These are phyloP conservation scores for Yarrowia divulgata DNA, from an alignment of 805 yeast species.

Conservation along the genomic window DNA sequence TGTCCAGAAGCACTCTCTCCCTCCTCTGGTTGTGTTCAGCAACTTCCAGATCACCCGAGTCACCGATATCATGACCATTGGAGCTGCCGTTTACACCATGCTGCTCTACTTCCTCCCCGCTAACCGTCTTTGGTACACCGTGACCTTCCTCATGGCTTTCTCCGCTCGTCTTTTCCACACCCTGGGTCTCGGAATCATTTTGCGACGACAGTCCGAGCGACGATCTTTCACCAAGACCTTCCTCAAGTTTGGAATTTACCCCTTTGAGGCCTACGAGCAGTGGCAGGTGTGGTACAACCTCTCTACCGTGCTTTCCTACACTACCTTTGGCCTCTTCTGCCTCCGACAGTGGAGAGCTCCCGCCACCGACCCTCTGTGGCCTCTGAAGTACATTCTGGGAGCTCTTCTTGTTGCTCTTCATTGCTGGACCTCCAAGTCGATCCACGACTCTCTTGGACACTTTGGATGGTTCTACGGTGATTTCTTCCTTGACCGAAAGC, in stretches of 20 bases:
- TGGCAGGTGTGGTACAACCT: constrained; percentile 73
- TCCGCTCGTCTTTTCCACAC: constrained; percentile 60
- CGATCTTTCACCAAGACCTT: constrained; percentile 71
- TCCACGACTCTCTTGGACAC: constrained; percentile 73
- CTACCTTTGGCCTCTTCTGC: constrained; percentile 54
- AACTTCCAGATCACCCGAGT: constrained; percentile 70
- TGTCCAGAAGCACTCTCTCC: constrained; percentile 38
- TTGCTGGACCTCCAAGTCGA: constrained; percentile 71
- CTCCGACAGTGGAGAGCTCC: constrained; percentile 47
- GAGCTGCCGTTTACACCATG: constrained; percentile 56
- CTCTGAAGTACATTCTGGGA: constrained; percentile 67
- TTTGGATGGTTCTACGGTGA: constrained; percentile 94
- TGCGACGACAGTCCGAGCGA: constrained; percentile 64
- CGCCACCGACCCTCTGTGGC: constrained; percentile 48
- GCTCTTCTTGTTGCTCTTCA: constrained; percentile 63
- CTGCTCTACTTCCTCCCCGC: constrained; percentile 49
- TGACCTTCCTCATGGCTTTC: constrained; percentile 53
- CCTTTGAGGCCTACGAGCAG: constrained; percentile 69
- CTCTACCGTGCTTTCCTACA: constrained; percentile 62
- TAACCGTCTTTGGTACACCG: constrained; percentile 49
- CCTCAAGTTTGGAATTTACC: constrained; percentile 68
- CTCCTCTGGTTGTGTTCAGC: constrained; percentile 61
- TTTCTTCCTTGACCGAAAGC: constrained; percentile 60
- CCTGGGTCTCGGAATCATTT: constrained; percentile 57
- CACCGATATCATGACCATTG: constrained; percentile 61